A percentile compares a stretch with the other conserved stretches of the same genome.
Conservation (phyloP, 495 filamentous ascomycete species). For the Neurospora sp. region DNA sequence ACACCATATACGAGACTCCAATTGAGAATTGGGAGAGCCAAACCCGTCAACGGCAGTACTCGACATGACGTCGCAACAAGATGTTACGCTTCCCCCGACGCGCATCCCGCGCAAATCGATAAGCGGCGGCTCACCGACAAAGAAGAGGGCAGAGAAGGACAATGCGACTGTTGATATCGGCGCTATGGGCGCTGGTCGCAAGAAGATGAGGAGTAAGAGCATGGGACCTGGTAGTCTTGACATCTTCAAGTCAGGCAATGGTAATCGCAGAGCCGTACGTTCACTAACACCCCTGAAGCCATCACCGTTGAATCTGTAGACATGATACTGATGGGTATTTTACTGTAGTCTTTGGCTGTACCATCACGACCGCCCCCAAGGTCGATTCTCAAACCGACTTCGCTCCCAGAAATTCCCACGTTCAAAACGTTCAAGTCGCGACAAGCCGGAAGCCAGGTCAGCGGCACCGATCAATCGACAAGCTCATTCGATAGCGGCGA, state of each 20-base stretch:
- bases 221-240: conserved; percentile 86
- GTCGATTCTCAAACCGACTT: conserved; percentile 80
- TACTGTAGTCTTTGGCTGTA: conserved; percentile 37
- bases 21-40: neutral
- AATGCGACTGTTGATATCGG: conserved; percentile 57
- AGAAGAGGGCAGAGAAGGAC: conserved; percentile 51
- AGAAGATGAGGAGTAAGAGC: conserved; percentile 88
- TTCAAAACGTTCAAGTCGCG: conserved; percentile 33
- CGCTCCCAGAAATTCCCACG: conserved; percentile 50
- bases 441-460: conserved; percentile 17
- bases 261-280: conserved; percentile 72
- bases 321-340: neutral
- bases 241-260: conserved; percentile 63
- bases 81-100: conserved; percentile 39
- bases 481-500: conserved; percentile 43
- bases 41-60: conserved; percentile 1
- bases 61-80: conserved; percentile 34
- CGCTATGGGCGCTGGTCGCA: conserved; percentile 37
- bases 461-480: conserved; percentile 31
- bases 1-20: neutral
- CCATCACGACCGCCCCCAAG: conserved; percentile 38
- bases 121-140: conserved; percentile 51
- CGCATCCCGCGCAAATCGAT: conserved; percentile 71
- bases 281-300: neutral
- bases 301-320: neutral